Conservation (phyloP, 495 filamentous ascomycete genomes). For the Cercophora scortea region DNA sequence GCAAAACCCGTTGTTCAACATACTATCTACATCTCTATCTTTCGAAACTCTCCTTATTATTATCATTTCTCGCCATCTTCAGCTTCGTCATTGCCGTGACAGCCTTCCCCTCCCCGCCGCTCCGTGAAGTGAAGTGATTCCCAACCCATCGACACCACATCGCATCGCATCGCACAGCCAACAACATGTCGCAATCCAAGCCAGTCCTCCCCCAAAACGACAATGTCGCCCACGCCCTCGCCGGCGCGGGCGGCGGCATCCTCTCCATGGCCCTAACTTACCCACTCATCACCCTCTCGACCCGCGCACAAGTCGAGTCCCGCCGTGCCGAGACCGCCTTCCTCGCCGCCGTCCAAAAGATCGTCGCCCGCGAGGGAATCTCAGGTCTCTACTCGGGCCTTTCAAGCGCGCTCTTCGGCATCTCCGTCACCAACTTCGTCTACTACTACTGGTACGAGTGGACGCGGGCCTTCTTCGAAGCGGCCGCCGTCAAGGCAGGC, state of each 20-base stretch:
- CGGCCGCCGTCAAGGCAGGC: conserved; percentile 65
- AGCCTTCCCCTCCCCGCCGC: too few relatives aligned
- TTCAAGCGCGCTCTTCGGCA: conserved; percentile 91
- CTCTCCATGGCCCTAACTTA: conserved; percentile 96
- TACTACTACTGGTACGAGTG: conserved; percentile 99
- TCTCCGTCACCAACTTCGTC: conserved; percentile 97
- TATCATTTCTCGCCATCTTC: too few relatives aligned
- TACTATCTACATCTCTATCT: too few relatives aligned
- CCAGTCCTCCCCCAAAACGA: conserved; percentile 62
- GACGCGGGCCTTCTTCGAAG: conserved; percentile 83
- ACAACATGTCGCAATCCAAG: conserved; percentile 32
- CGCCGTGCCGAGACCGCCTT: conserved; percentile 80
- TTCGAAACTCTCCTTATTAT: too few relatives aligned
- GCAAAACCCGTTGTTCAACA: too few relatives aligned
- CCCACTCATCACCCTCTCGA: conserved; percentile 94
- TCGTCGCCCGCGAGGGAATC: conserved; percentile 85
- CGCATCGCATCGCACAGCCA: background rate
- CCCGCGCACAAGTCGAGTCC: conserved; percentile 94
- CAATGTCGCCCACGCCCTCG: conserved; percentile 84
- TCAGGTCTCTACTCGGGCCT: conserved; percentile 80
- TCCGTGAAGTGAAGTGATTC: too few relatives aligned
- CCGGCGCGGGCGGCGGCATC: conserved; percentile 84
- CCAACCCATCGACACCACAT: background rate
- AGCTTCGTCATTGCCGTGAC: too few relatives aligned
- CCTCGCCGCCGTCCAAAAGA: conserved; percentile 71